phyloP scores from a whole-genome alignment of 1,284 basidiomycete genomes.

The Apiotrichum gracile region DNA sequence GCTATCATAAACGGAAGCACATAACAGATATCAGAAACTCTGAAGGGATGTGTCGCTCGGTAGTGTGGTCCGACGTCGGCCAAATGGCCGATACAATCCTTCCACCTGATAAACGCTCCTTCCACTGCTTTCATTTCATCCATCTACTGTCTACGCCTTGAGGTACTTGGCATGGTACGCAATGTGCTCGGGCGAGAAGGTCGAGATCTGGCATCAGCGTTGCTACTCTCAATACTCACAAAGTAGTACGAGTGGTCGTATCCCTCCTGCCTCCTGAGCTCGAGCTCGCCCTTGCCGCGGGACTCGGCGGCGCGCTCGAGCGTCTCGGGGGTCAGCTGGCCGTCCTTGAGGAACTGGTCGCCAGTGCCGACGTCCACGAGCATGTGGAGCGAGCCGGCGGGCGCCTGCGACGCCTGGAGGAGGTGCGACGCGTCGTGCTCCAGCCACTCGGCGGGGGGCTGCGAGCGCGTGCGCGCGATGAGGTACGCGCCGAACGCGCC shows the following conservation, averaged over 20 bases:
- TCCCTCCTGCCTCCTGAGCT: constrained; percentile 73
- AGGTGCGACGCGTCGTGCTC: constrained; percentile 81
- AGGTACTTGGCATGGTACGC: constrained; percentile 50
- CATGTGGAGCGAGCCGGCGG: constrained; percentile 63
- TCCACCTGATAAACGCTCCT: too few species aligned
- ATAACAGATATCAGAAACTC: too few species aligned
- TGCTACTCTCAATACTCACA: constrained; percentile 52
- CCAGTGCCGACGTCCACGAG: constrained; percentile 79
- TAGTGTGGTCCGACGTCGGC: too few species aligned
- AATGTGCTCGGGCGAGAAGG: constrained; percentile 57
- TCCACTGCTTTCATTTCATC: too few species aligned
- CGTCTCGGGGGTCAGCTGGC: constrained; percentile 83
- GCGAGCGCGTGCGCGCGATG: constrained; percentile 23
- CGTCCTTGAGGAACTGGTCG: constrained; percentile 80
- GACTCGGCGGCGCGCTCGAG: constrained; percentile 64
- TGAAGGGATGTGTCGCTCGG: too few species aligned
- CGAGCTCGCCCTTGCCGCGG: constrained; percentile 62
- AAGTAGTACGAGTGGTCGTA: constrained; percentile 93
- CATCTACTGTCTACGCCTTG: too few species aligned
- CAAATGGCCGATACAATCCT: too few species aligned
- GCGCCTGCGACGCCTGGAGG: constrained; percentile 54
- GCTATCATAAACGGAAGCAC: too few species aligned
- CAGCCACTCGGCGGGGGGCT: constrained; percentile 51
- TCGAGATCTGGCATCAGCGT: constrained; percentile 54
- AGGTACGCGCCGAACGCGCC: constrained; percentile 93